Base-by-base conservation (phyloP, 768 basidiomycete species). In the Nidularia pulvinata region DNA sequence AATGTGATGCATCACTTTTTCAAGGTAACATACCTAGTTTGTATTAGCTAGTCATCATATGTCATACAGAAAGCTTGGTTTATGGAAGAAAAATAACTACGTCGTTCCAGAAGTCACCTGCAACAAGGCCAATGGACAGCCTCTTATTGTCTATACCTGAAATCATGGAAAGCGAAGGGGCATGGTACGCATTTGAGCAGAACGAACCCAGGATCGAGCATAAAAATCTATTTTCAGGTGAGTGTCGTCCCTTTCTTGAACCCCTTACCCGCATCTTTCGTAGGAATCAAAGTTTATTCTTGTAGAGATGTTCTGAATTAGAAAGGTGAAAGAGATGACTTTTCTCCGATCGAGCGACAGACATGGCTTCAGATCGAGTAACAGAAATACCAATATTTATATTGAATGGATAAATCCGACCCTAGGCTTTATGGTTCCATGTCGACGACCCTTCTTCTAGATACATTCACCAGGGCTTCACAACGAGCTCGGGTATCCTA, bases 391-490 rank as follows among this genome's bases (percentile, higher is more conserved):
- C 66, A 13, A 68, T 66, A 48, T 59, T 57, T 2, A 58, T 68
- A 6, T 68, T 61, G 47, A 65, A 60, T 47, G 53, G 55, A 46
- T 48, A 53, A 11, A 61, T 58, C 16, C 53, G 61, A 48, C 53
- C 57, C 16, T 68, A 64, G 65, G 59, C 65, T 25, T 53, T 68
- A 7, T 68, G 67, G 67, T 68, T 65, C 47, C 65, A 69, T 55
- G 56, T 65, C 16, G 65, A 67, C 49, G 63, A 66, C 37, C 60
- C 67, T n/a, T 61, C 62, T 22, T 66, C 65, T 49, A 65, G 63
- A 14, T 45, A 61, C 32, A 52, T 67, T 46, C 57, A 57, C 25
- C 67, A 67, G 50, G 65, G 67, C 25, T 49, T 66, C 16, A 64
- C 65, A 0, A 65, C 60, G 5, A 65, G 64, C 37, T 63, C 64